A percentile compares a stretch with the other conserved stretches of the same genome.
phyloP scores from a whole-genome alignment of 1,284 basidiomycete genomes.

The Ceratobasidium papillatum region DNA sequence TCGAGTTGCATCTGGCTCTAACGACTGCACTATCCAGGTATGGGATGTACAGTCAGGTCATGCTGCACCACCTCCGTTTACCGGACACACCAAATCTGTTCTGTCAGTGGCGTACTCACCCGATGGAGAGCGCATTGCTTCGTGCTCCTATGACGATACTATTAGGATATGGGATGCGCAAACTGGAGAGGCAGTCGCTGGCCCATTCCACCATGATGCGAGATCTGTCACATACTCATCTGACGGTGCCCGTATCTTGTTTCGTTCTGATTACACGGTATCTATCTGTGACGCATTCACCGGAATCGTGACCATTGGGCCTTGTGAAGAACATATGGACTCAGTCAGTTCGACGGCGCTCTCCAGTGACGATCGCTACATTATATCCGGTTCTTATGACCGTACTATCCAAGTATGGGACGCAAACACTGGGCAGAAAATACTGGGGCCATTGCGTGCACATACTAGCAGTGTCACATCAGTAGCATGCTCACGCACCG shows the following conservation, averaged over 20 bases:
- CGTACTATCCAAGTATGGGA: conserved; percentile 31
- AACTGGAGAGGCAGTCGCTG: conserved; percentile 44
- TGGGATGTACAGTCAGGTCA: not conserved
- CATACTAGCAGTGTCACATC: conserved; percentile 14
- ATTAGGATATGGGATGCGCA: conserved; percentile 56
- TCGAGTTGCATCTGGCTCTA: not conserved
- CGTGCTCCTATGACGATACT: conserved; percentile 50
- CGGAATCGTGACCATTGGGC: not conserved
- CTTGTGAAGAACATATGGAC: conserved; percentile 6
- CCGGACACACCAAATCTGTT: not conserved
- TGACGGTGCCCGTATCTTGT: not conserved
- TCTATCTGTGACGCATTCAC: not conserved
- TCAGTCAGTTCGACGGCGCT: not conserved
- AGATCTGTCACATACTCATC: not conserved
- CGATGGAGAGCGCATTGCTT: conserved; percentile 4
- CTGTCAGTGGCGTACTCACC: conserved; percentile 1
- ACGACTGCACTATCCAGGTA: not conserved
- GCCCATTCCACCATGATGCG: not conserved
- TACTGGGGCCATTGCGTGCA: not conserved
- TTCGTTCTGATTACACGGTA: not conserved
- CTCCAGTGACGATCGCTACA: conserved; percentile 12
- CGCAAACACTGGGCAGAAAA: not conserved
- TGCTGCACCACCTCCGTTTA: not conserved
- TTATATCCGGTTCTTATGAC: conserved; percentile 15
- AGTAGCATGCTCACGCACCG: conserved; percentile 32